phyloP scores from a whole-genome alignment of 495 filamentous ascomycete genomes.

The Aspergillus nanangensis region DNA sequence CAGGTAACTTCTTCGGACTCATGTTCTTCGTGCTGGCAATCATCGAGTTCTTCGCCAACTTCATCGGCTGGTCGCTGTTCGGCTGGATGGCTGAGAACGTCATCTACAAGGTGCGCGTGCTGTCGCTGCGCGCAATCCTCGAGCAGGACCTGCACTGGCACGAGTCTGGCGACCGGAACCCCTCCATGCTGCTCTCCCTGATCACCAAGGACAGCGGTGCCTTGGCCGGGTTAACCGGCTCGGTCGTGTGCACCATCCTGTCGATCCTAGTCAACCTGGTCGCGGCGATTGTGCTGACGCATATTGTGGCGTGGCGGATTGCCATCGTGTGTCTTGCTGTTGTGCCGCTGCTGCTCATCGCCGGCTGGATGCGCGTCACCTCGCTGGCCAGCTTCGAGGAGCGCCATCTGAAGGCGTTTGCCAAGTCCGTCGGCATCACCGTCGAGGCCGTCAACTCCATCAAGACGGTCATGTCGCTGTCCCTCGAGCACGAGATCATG shows the following conservation, averaged over 20 bases:
- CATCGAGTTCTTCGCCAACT: conserved; percentile 50
- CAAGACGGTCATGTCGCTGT: conserved; percentile 50
- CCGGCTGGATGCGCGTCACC: conserved; percentile 48
- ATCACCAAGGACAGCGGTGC: conserved; percentile 48
- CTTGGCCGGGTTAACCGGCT: conserved; percentile 43
- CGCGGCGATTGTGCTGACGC: conserved; percentile 37
- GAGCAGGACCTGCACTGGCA: conserved; percentile 54
- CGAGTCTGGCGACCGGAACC: conserved; percentile 42
- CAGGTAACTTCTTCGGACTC: conserved; percentile 45
- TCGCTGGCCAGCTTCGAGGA: conserved; percentile 53
- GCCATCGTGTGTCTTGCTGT: conserved; percentile 34
- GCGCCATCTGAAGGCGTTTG: conserved; percentile 51
- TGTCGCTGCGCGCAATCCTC: conserved; percentile 48
- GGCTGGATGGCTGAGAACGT: conserved; percentile 50
- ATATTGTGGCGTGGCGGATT: conserved; percentile 42
- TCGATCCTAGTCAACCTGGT: conserved; percentile 43
- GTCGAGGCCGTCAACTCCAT: conserved; percentile 49
- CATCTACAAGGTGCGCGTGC: conserved; percentile 43
- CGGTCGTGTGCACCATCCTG: conserved; percentile 40
- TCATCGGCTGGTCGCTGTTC: conserved; percentile 43
- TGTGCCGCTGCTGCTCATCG: conserved; percentile 39
- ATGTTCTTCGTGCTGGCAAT: conserved; percentile 55
- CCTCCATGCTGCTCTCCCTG: conserved; percentile 40
- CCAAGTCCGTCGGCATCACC: conserved; percentile 46
- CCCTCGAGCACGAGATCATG: conserved; percentile 38